Evolutionary conservation across 331 rosid genomes (phyloP).

Genomic region (Quercus tomentella): DNA sequence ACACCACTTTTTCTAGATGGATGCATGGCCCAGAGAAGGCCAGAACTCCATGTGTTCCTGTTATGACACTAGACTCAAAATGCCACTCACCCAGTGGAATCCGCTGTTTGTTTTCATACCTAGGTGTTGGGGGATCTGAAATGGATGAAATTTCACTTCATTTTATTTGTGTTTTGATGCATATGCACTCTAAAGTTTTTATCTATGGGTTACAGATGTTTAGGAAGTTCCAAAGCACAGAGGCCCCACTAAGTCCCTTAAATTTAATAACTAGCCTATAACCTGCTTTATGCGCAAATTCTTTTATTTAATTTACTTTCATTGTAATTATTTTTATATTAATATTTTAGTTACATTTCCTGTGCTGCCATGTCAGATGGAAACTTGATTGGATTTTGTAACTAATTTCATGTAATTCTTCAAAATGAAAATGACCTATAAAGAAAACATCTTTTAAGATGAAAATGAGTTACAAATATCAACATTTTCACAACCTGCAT

Average conservation of each 20-base stretch:
- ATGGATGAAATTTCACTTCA: neutral
- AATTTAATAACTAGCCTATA: neutral
- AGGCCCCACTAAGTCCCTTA: neutral
- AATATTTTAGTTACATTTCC: no score
- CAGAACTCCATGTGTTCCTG: neutral
- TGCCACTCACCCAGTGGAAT: neutral
- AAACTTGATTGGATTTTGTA: no score
- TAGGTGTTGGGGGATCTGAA: neutral
- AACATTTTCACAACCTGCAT: no score
- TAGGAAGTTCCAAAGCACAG: neutral
- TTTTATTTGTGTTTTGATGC: neutral
- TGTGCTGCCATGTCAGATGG: no score
- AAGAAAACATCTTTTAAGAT: no score
- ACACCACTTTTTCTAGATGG: neutral
- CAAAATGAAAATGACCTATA: no score
- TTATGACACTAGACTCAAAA: neutral
- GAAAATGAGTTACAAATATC: no score
- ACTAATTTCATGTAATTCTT: no score
- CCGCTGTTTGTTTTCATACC: neutral
- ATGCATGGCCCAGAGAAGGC: neutral
- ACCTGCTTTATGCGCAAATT: no score
- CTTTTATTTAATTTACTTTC: no score
- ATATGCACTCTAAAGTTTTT: neutral
- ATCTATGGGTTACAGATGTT: neutral
- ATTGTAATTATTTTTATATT: no score